Conservation (phyloP, 1,284 basidiomycete genomes). For the Ceratobasidium sp. region DNA sequence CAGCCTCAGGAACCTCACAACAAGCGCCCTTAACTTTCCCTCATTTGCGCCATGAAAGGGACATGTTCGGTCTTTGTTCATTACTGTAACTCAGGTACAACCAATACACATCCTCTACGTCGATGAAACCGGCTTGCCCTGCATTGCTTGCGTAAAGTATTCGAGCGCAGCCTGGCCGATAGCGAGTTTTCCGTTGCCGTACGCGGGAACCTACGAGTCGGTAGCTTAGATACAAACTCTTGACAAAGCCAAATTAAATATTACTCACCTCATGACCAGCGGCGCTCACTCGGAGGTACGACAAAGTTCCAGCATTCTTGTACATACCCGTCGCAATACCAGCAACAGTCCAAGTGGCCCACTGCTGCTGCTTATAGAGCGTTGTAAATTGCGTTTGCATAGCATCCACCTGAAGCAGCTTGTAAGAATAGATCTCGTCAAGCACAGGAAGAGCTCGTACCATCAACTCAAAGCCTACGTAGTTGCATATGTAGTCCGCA, state of each 20-base stretch:
- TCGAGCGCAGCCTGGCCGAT: constrained; percentile 53
- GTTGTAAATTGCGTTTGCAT: constrained; percentile 59
- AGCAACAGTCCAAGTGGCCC: constrained; percentile 63
- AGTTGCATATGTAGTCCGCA: constrained; percentile 45
- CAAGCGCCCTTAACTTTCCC: constrained; percentile 4
- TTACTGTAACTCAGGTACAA: neutral
- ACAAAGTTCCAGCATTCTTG: constrained; percentile 71
- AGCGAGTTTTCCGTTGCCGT: constrained; percentile 51
- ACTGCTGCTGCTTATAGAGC: constrained; percentile 57
- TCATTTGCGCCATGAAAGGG: neutral
- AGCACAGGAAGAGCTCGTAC: constrained; percentile 52
- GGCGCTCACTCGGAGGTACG: constrained; percentile 66
- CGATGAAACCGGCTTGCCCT: constrained; percentile 8
- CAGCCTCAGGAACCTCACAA: neutral
- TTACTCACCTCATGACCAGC: constrained; percentile 62
- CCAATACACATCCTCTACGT: neutral
- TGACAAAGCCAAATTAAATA: neutral
- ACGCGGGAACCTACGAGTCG: constrained; percentile 57
- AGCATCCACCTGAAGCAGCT: constrained; percentile 43
- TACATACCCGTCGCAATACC: constrained; percentile 64
- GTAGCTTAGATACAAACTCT: neutral
- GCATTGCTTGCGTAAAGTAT: constrained; percentile 52
- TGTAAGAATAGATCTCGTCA: constrained; percentile 47
- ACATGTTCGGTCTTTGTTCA: neutral
- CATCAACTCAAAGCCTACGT: constrained; percentile 68